Base-by-base conservation (phyloP, 352 stramenopile species). In the Phytophthora capsici region DNA sequence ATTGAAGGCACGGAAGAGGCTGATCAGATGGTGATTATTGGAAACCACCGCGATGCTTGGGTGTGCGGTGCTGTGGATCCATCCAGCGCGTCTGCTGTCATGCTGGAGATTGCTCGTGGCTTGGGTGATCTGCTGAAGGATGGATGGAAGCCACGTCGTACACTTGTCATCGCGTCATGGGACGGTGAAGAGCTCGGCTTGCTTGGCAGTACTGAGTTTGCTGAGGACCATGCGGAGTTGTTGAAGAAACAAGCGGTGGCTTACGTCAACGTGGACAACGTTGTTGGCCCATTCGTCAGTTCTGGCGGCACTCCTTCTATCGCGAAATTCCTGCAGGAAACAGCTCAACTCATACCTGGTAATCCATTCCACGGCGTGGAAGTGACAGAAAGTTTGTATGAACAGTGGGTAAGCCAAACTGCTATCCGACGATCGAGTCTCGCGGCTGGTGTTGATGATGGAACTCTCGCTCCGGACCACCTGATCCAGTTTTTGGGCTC, bases 1-100 rank as follows among this genome's bases (percentile, higher is more conserved):
- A 93, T 98, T 57, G 71, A 88, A 34, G 88, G 84, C 25, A 53
- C 63, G 0, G 66, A 77, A 14, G 68, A 84, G 30, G 73, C 87
- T 3, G 86, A 94, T 9, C 71, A 90, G 49, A 81, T 85, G 20
- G 80, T 97, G 13, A 28, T 97, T n/a, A 77, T 97, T 30, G 89
- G 90, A 32, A 98, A 97, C 69, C 92, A 97, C 63, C 85, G 92
- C 20, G 92, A 98, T 64, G 91, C 90, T 5, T 98, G 92, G 92
- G 88, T 97, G 16, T 77, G 69, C 16, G 69, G 69, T 23, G 69
- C 69, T 16, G 60, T 77, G 1, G 69, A 77, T 20, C 92, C 92
- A 10, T 93, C 91, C 20, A 92, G 77, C 20, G 92, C 76, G 8
- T 97, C 90, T 7, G 75, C 88, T 4, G 67, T 76, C 2, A 72